These are phyloP conservation scores for Pyricularia pennisetigena DNA, from an alignment of 2,329 filamentous ascomycete species.

Conservation along the genomic window DNA sequence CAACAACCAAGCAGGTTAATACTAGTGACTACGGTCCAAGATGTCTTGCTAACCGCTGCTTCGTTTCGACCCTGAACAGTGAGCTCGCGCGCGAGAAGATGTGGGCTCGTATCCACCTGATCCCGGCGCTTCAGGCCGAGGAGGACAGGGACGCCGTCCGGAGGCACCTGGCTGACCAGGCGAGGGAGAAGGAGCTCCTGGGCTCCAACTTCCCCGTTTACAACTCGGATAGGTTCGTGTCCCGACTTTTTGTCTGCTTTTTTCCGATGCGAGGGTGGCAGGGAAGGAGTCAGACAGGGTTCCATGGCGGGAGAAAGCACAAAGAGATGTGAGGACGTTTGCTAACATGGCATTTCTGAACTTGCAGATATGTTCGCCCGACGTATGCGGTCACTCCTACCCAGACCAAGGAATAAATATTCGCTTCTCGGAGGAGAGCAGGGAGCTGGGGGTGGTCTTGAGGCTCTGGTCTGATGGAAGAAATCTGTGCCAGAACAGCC, in stretches of 20 bases:
- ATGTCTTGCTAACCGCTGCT: not conserved
- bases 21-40: not conserved
- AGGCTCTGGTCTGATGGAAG: not conserved
- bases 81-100: slow-evolving; percentile 96
- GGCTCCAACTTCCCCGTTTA: slow-evolving; percentile 74
- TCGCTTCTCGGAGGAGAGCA: not conserved
- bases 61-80: slow-evolving; percentile 31
- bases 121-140: slow-evolving; percentile 88
- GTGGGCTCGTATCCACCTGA: slow-evolving; percentile 93
- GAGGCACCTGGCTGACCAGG: slow-evolving; percentile 75
- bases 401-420: not conserved
- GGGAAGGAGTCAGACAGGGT: not conserved
- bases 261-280: not conserved
- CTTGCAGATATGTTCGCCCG: slow-evolving; percentile 64
- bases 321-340: not conserved
- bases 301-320: not conserved
- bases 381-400: slow-evolving; percentile 67
- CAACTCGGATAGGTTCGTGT: slow-evolving; percentile 71
- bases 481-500: not conserved
- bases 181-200: slow-evolving; percentile 81
- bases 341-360: not conserved
- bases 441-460: not conserved
- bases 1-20: not conserved
- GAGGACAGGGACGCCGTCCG: slow-evolving; percentile 93
- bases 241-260: not conserved